A percentile compares a stretch with the other conserved stretches of the same genome.
phyloP scores from a whole-genome alignment of 257 asterid species.

The Rauvolfia tetraphylla region DNA sequence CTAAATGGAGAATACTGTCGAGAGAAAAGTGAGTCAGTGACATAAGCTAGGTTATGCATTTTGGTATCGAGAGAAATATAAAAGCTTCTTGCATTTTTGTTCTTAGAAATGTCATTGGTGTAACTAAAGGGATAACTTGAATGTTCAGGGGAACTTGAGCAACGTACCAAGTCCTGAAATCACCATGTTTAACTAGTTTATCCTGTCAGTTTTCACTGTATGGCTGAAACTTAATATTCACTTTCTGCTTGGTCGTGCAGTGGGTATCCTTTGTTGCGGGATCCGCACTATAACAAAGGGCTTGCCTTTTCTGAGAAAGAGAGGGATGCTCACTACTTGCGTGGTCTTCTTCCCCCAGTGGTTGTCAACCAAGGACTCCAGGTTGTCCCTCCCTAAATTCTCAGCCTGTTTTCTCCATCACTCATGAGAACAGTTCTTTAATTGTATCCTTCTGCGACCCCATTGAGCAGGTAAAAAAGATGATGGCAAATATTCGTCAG shows the following conservation, averaged over 20 bases:
- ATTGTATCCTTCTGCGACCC: conserved; percentile 8
- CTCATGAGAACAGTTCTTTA: background rate
- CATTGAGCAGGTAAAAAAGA: conserved; percentile 66
- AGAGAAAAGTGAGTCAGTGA: background rate
- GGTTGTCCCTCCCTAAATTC: conserved; percentile 34
- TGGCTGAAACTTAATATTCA: background rate
- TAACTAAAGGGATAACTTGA: background rate
- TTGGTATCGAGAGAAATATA: background rate
- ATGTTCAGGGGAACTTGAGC: background rate
- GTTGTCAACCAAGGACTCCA: conserved; percentile 71
- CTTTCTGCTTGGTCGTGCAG: conserved; percentile 35
- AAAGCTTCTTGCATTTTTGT: background rate
- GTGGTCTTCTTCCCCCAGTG: conserved; percentile 98
- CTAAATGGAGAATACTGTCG: background rate
- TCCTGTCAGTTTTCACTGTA: background rate
- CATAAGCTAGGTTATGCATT: background rate
- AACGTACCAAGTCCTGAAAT: background rate
- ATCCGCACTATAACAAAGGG: conserved; percentile 96
- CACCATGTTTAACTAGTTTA: background rate
- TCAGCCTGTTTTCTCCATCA: background rate
- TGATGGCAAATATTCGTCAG: conserved; percentile 90
- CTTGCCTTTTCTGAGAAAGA: conserved; percentile 87
- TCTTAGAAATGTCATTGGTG: background rate
- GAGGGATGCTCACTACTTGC: conserved; percentile 90
- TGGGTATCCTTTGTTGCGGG: conserved; percentile 96